phyloP scores from a whole-genome alignment of 805 yeast genomes.

The Yamadazyma kitorensis region DNA sequence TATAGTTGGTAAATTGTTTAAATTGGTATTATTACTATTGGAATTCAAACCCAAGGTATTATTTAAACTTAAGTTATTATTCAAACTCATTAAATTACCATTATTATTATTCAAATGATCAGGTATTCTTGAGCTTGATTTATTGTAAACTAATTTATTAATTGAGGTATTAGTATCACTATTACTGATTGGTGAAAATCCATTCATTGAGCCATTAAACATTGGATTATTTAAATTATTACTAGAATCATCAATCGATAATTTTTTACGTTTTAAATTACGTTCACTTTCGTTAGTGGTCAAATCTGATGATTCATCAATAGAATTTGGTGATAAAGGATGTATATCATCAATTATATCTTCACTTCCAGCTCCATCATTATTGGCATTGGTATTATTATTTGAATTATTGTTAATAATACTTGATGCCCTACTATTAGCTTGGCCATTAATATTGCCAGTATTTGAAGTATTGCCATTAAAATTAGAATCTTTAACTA shows the following conservation, averaged over 20 bases:
- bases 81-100: constrained; percentile 1
- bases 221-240: constrained; percentile 33
- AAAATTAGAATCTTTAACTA: constrained; percentile 1
- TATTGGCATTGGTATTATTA: constrained; percentile 6
- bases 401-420: constrained; percentile 11
- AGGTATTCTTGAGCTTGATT: constrained; percentile 12
- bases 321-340: constrained; percentile 60
- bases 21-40: constrained; percentile 1
- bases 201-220: constrained; percentile 38
- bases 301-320: constrained; percentile 60
- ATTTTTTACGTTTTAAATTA: constrained; percentile 46
- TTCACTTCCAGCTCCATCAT: constrained; percentile 6
- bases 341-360: constrained; percentile 18
- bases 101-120: constrained; percentile 5
- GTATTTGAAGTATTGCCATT: constrained; percentile 1
- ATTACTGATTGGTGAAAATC: constrained; percentile 45
- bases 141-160: constrained; percentile 10
- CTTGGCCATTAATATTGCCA: neutral
- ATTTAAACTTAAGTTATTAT: no score
- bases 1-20: constrained; percentile 49
- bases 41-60: no score
- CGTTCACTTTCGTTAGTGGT: constrained; percentile 39
- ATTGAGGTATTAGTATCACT: constrained; percentile 38
- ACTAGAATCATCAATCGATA: constrained; percentile 45
- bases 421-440: constrained; percentile 4